A percentile compares a stretch with the other conserved stretches of the same genome.
phyloP scores from a whole-genome alignment of 176 grass and related monocot species.

The Puccinellia tenuiflora region DNA sequence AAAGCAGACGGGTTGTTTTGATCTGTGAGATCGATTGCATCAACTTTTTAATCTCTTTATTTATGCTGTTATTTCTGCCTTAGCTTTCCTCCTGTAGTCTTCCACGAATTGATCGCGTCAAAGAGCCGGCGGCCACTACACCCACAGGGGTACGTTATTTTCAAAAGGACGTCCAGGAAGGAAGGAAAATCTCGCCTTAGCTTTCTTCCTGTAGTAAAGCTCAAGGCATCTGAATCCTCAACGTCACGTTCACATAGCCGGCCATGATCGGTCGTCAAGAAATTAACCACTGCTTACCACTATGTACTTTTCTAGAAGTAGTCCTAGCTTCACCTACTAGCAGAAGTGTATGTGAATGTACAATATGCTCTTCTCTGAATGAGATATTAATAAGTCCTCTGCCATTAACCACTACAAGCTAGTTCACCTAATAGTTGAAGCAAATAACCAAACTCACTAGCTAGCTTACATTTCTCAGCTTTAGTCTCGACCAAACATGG shows the following conservation, averaged over 20 bases:
- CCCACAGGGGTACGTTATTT: neutral
- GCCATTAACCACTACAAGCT: neutral
- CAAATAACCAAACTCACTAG: neutral
- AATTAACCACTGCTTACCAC: neutral
- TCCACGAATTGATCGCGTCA: neutral
- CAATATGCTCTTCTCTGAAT: neutral
- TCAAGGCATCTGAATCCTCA: slow-evolving; percentile 21
- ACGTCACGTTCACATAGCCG: slow-evolving; percentile 37
- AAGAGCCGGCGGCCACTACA: neutral
- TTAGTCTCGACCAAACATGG: neutral
- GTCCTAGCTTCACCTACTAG: neutral
- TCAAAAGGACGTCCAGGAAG: slow-evolving; percentile 13
- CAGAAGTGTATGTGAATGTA: neutral
- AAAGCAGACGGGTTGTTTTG: neutral
- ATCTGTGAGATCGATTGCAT: neutral
- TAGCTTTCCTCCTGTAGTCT: neutral
- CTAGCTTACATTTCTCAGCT: neutral
- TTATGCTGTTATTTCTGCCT: slow-evolving; percentile 2
- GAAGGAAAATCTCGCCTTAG: slow-evolving; percentile 4
- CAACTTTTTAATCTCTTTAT: neutral
- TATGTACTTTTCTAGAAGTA: slow-evolving; percentile 39
- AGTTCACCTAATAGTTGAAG: slow-evolving; percentile 1
- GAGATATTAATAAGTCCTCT: neutral
- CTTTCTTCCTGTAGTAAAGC: too few species aligned
- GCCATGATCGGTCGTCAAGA: neutral